Conservation (phyloP, 1,284 basidiomycete genomes). For the Melampsora larici-populina region DNA sequence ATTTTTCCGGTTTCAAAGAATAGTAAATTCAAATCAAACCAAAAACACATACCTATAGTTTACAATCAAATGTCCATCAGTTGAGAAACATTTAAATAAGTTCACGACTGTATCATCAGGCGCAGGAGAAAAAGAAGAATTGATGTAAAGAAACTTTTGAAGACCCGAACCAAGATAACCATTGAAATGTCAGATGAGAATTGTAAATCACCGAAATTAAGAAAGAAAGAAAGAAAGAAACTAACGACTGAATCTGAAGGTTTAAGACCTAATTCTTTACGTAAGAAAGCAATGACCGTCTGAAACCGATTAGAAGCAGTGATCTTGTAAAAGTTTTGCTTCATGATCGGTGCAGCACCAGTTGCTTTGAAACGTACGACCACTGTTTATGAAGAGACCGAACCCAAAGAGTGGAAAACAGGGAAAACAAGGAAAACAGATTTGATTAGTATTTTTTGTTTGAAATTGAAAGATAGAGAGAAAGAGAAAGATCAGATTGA, state of each 20-base stretch:
- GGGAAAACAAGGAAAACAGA: too few species aligned
- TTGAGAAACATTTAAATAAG: constrained; percentile 77
- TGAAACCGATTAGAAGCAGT: constrained; percentile 91
- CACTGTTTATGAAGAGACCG: constrained; percentile 65
- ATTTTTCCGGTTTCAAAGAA: neutral
- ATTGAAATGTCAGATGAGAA: too few species aligned
- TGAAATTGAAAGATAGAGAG: neutral
- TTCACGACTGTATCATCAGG: constrained; percentile 90
- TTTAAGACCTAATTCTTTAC: constrained; percentile 82
- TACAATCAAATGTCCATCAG: constrained; percentile 88
- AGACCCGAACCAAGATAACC: too few species aligned
- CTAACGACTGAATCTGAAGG: constrained; percentile 79
- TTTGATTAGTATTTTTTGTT: too few species aligned
- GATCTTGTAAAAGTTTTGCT: constrained; percentile 96
- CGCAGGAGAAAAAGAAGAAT: constrained; percentile 90
- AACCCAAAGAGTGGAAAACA: too few species aligned
- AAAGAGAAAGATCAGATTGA: neutral
- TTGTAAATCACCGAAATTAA: too few species aligned
- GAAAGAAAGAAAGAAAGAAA: constrained; percentile 46
- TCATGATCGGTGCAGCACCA: constrained; percentile 98
- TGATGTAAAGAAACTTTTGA: constrained; percentile 97
- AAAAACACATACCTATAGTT: constrained; percentile 75
- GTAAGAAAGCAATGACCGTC: constrained; percentile 87
- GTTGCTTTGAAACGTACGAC: constrained; percentile 97
- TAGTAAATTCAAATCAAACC: constrained; percentile 32